Evolutionary conservation across 805 yeast genomes (phyloP), one percentile per base, ranked within the genome.

Genomic region (Pichia scutulata): DNA sequence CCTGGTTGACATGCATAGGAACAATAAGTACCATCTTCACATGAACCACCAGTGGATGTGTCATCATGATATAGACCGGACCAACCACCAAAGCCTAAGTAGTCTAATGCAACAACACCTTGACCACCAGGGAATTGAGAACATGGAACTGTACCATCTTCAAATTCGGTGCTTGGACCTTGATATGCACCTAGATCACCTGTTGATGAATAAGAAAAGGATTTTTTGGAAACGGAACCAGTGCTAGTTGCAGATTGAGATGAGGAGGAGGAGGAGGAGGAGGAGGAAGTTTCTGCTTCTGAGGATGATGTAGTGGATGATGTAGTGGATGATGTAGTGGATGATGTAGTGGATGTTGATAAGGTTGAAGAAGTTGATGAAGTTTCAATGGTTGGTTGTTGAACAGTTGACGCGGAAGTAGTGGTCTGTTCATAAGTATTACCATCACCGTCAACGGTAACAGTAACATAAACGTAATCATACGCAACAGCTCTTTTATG

Each of bases 1-100:
- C 98, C 99, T 41, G 97, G 82, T 75, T 89, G 95, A 76, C 99
- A 92, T 53, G 98, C 96, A 72, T 92, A 92, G 52, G 98, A 92
- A 74, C 99, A 92, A 82, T 87, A 89, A 63, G 80, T 80, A 52
- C 97, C 98, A 60, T 90, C 97, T 55, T 73, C 68, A 77, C 99
- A 92, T 44, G 77, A 62, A 49, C 77, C 76, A 53, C 80, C 77
- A 44, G 80, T 65, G 52, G 73, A 63, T 54, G 78, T 70, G 47
- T 64, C 67, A 44, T 39, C 33, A 53, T 65, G 61, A 72, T 81
- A 80, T 64, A 88, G 75, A 61, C 92, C 89, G 45, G 92, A 76
- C 61, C 61, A 60, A 50, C 76, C 74, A 57, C 93, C 95, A 57
- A 81, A 79, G 39, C 84, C 86, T 46, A 83, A 75, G 75, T 76